phyloP scores from a whole-genome alignment of 2,329 filamentous ascomycete species.

The Beauveria bassiana region DNA sequence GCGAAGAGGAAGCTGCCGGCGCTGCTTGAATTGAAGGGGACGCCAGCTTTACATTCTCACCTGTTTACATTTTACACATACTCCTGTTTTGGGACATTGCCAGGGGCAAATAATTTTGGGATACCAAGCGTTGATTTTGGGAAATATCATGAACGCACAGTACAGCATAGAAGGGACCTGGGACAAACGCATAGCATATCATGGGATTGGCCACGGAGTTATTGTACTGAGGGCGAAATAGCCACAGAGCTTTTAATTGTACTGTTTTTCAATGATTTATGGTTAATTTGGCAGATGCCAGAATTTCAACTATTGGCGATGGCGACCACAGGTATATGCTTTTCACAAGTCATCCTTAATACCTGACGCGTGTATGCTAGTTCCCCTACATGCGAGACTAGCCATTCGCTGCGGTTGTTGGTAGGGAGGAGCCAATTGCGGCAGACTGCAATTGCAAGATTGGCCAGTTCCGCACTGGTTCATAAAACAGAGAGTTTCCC shows the following conservation, averaged over 20 bases:
- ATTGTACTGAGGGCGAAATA: neutral
- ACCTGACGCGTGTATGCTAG: neutral
- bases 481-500: neutral
- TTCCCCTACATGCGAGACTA: too few species aligned
- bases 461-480: neutral
- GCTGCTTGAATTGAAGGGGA: slow-evolving; percentile 12
- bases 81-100: neutral
- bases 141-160: neutral
- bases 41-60: neutral
- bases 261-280: neutral
- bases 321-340: neutral
- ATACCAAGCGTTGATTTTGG: slow-evolving; percentile 6
- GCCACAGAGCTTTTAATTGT: neutral
- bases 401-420: neutral
- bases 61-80: neutral
- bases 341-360: neutral
- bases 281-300: neutral
- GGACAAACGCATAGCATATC: neutral
- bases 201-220: slow-evolving; percentile 6
- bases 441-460: too few species aligned
- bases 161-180: neutral
- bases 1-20: slow-evolving; percentile 32
- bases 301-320: neutral
- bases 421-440: too few species aligned
- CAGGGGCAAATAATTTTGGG: neutral